Base-by-base conservation (phyloP, 1,284 basidiomycete species). In the Microbotryum saponariae region DNA sequence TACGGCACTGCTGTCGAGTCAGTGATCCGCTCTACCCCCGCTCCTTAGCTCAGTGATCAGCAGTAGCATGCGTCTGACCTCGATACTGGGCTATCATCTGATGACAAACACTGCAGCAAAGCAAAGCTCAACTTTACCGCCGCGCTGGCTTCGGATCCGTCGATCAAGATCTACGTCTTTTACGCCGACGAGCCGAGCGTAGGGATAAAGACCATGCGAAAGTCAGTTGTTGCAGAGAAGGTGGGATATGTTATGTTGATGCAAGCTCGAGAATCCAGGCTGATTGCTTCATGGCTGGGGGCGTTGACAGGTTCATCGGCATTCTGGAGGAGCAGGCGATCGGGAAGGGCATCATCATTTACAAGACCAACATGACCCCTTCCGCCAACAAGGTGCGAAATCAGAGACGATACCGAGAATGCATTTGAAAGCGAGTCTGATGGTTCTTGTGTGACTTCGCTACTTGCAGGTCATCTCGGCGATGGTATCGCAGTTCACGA, bases 331-430 rank as follows among this genome's bases (percentile, higher is more conserved):
- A 91, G 75, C 89, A 92, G 75, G 83, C 83, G 60, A 97, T 97
- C 53, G 83, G 85, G 71, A 82, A 88, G 66, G 96, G 94, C 8
- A 88, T 99, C 75, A 89, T 99, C 65, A 90, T 99, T 69, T 97
- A 92, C 79, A 86, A 89, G 27, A 89, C 90, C 54, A 93, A 88
- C 73, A 96, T 99, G 89, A 97, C 94, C 8, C 87, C 91, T 14
- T 90, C 92, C 3, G 96, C 96, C 7, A 84, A 89, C 72, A 98
- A 97, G 79, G 91, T 91, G 65, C 66, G 79, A 31, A 2, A 31
- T 8, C 31, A 31, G 31, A 9, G 9, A 31, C 31, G 7, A 31
- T 31, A 31, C 31, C 31, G 9, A 10, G 31, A 8, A 31, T 31
- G 31, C 10, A 31, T 9, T 2, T 31, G 31, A 31, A 31, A 31